phyloP scores from a whole-genome alignment of 257 asterid species.

The Coffea canephora region DNA sequence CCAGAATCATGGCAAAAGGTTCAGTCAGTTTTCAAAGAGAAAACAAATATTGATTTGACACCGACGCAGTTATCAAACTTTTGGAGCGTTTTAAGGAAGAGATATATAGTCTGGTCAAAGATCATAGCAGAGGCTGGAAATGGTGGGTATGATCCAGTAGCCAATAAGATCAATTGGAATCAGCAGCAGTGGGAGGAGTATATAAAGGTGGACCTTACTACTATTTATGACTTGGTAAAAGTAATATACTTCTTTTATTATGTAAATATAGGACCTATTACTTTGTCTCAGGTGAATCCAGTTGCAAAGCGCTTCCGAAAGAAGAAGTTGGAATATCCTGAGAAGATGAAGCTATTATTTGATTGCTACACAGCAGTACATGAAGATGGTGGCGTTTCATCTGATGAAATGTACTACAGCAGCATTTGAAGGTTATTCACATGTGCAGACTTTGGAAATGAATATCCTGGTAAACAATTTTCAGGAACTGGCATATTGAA shows the following conservation, averaged over 20 bases:
- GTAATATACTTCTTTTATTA: neutral
- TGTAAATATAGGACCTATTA: neutral
- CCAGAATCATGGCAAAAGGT: neutral
- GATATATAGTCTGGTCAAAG: neutral
- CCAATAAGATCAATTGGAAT: neutral
- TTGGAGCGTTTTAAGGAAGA: neutral
- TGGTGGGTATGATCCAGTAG: conserved; percentile 1
- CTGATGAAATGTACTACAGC: too few species aligned
- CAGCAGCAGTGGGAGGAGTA: conserved; percentile 1
- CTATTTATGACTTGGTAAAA: neutral
- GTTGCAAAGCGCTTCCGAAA: neutral
- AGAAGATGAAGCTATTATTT: neutral
- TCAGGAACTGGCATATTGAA: neutral
- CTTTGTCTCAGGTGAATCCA: neutral
- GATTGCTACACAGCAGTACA: neutral
- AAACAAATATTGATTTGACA: neutral
- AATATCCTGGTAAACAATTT: neutral
- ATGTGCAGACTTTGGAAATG: neutral
- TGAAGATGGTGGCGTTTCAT: neutral
- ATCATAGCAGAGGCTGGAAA: neutral
- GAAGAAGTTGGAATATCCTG: neutral
- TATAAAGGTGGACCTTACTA: neutral
- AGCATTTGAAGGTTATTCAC: neutral
- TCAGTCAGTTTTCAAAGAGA: neutral
- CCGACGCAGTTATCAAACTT: neutral